Evolutionary conservation across 768 basidiomycete genomes (phyloP), one percentile per base, ranked within the genome.

Genomic region (Calvatia gigantea): DNA sequence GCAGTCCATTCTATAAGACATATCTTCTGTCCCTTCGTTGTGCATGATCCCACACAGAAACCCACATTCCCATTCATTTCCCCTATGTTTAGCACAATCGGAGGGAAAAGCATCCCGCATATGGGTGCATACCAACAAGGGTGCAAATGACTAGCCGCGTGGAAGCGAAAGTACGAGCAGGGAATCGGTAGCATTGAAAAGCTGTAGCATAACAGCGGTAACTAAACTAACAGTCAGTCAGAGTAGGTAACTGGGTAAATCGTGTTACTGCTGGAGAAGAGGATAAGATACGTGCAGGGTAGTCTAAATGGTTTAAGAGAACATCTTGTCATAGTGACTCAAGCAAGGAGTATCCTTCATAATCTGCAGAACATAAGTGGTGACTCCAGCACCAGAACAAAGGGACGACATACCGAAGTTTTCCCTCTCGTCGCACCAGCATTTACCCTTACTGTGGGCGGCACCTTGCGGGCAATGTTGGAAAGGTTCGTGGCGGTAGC

Each of bases 401-500:
- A 6, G 27, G 11, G 49, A 19, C 2, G 14, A 64, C 83, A 55
- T 63, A 87, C 88, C 88, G 59, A 91, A 91, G 68, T 85, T 90
- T 44, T 92, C 82, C 15, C 73, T 69, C 15, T 76, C 72, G 60
- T 91, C 85, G 65, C 94, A 97, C 82, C 89, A 93, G 63, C 94
- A 96, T 65, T 88, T 93, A 32, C 91, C 91, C 57, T 77, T 78
- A 47, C 75, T 74, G 71, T 94, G 92, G 6, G 80, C 67, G n/a
- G 76, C 80, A n/a, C 84, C 86, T 69, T 85, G 82, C 0, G 88
- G 87, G 68, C 95, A 94, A 69, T 94, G 93, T 69, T 94, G 91
- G 83, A 98, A 98, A 9, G 94, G 93, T 62, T 92, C 87, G 63
- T 98, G 94, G 31, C 86, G 80, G 67, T 97, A 98, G 3, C 86